Evolutionary conservation across 163 green algal genomes (phyloP).

Genomic region (Scenedesmus sp.): DNA sequence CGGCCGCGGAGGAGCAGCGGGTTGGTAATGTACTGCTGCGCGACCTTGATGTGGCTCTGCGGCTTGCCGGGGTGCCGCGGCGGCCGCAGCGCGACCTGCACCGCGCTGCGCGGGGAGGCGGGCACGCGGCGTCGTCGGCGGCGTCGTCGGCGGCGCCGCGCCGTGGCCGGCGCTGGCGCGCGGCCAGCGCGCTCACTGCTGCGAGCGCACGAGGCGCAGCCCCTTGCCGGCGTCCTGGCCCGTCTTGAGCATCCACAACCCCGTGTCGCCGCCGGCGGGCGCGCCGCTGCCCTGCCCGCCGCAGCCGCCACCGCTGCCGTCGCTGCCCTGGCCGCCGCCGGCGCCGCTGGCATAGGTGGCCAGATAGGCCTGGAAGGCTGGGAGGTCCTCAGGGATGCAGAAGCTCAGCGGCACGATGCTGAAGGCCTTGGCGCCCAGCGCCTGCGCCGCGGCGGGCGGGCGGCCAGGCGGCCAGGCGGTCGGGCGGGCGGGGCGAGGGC

Average conservation of each 20-base stretch:
- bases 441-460: neutral
- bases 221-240: constrained; percentile 65
- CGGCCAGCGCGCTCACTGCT: constrained; percentile 27
- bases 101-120: constrained; percentile 11
- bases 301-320: too few relatives aligned
- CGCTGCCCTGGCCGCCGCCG: too few relatives aligned
- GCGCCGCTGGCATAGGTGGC: neutral
- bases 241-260: constrained; percentile 72
- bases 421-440: constrained; percentile 36
- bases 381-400: constrained; percentile 61
- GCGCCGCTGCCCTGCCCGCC: too few relatives aligned
- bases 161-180: too few relatives aligned
- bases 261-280: constrained; percentile 13
- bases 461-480: neutral
- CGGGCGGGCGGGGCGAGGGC: neutral
- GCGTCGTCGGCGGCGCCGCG: too few relatives aligned
- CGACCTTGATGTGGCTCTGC: constrained; percentile 53
- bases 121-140: neutral
- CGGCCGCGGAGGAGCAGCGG: constrained; percentile 62
- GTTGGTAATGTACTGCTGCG: constrained; percentile 62
- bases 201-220: constrained; percentile 52
- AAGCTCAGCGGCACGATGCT: constrained; percentile 55
- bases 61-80: constrained; percentile 18
- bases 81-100: constrained; percentile 21
- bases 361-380: constrained; percentile 50